Evolutionary conservation across 192 early-diverging fungal species (phyloP), one percentile per base, ranked within the genome.

Genomic region (Haplosporangium gracile): DNA sequence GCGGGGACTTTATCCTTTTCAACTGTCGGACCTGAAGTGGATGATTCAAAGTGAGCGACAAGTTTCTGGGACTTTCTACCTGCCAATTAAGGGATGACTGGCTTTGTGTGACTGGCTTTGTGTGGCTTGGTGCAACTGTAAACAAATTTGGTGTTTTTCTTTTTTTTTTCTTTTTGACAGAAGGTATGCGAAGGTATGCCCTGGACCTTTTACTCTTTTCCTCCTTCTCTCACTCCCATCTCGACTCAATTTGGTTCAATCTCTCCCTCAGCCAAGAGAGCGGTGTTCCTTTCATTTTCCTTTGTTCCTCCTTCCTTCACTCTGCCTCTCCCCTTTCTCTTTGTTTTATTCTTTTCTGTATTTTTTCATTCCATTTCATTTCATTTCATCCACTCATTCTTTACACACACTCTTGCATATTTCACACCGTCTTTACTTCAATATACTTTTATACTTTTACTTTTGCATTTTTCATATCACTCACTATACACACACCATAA

Each of bases 71-170:
- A 8, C 26, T 65, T 65, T 65, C 57, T 60, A 26, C 0, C 11
- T 15, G 2, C 24, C 60, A 26, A 0, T 1, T 4, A 15, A 11
- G 2, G 29, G 11, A 18, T 51, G 78, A 74, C 78, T 80, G 78
- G 51, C 51, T 49, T n/a, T 68, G 13, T 2, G 39, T 9, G 39
- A 0, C 32, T 13, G 16, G 2, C 60, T 0, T 11, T 65, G 10
- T 22, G 70, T 71, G 70, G 70, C 70, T 71, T 71, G 39, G 29
- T 3, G 22, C 22, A 20, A 15, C 11, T 42, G 53, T 57, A 57
- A 57, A 57, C 74, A 75, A 36, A 32, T 40, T 75, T 39, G 26
- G 45, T 57, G 34, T 57, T 75, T 75, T 60, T 26, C 38, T 75
- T 75, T 75, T 75, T 60, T 75, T 75, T 75, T 38, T 24, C 42